Percentiles rank a stretch among this genome's conserved stretches.
These are phyloP conservation scores for Eucalyptus sp. DNA, from an alignment of 345 rosid species.

Conservation along the genomic window DNA sequence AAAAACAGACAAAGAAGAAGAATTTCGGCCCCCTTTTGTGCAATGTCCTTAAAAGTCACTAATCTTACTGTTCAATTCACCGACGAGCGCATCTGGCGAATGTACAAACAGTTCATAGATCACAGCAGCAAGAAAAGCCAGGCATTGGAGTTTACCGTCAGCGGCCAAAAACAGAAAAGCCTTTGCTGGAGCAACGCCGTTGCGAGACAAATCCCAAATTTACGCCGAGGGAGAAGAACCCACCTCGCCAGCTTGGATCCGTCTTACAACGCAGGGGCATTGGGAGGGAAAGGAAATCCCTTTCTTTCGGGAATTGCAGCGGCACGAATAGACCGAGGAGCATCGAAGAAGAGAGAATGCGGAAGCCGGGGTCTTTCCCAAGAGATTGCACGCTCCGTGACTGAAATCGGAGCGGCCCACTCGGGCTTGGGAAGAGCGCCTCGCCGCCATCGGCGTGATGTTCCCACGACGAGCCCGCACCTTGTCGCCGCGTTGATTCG, in stretches of 20 bases:
- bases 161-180: constrained; percentile 51
- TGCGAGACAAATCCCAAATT: constrained; percentile 70
- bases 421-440: too few species aligned
- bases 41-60: constrained; percentile 38
- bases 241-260: constrained; percentile 59
- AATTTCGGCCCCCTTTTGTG: constrained; percentile 33
- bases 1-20: background rate
- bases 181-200: constrained; percentile 72
- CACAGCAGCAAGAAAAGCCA: background rate
- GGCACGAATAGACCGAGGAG: background rate
- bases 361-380: too few species aligned
- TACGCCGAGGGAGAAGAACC: constrained; percentile 66
- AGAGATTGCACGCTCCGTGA: fast-evolving
- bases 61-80: constrained; percentile 4
- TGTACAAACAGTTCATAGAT: background rate
- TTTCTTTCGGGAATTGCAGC: background rate
- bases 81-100: background rate
- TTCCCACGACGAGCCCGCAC: too few species aligned
- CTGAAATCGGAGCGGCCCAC: fast-evolving
- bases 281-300: constrained; percentile 35
- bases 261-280: constrained; percentile 49
- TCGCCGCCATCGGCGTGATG: fast-evolving
- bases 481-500: too few species aligned
- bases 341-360: background rate
- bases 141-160: constrained; percentile 19